These are phyloP conservation scores for Ogataea parapolymorpha DNA, from an alignment of 805 yeast genomes.

Conservation along the genomic window DNA sequence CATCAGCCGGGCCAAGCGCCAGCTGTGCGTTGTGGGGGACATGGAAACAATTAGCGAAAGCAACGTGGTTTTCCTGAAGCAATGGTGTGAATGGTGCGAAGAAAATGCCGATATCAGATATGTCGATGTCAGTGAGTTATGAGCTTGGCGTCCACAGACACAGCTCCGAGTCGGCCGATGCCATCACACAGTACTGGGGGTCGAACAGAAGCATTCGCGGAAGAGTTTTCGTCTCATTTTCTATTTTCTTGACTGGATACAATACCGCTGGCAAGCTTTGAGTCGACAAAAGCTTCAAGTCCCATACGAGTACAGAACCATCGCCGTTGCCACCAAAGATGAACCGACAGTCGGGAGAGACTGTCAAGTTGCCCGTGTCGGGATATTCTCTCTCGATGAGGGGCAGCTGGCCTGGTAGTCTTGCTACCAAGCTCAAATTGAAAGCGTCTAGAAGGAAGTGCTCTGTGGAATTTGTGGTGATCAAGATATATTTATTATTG, in stretches of 20 bases:
- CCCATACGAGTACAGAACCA: conserved; percentile 53
- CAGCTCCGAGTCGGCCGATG: conserved; percentile 59
- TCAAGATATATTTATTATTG: conserved; percentile 39
- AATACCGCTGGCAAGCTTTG: conserved; percentile 4
- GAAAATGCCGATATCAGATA: conserved; percentile 64
- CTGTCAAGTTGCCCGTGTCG: conserved; percentile 54
- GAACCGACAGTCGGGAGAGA: conserved; percentile 65
- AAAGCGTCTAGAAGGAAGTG: conserved; percentile 22
- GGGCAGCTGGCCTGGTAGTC: conserved; percentile 46
- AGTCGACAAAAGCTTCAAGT: conserved; percentile 25
- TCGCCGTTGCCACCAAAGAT: conserved; percentile 60
- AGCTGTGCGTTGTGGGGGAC: conserved; percentile 83
- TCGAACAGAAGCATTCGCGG: conserved; percentile 56
- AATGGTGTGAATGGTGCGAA: conserved; percentile 72
- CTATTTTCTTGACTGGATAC: conserved; percentile 20
- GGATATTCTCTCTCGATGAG: conserved; percentile 34
- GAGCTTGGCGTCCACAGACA: conserved; percentile 39
- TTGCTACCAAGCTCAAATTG: conserved; percentile 20
- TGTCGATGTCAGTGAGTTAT: conserved; percentile 46
- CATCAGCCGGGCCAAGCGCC: conserved; percentile 84
- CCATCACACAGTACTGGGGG: conserved; percentile 57
- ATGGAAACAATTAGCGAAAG: conserved; percentile 59
- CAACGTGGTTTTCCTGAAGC: conserved; percentile 45
- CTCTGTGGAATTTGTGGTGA: conserved; percentile 23
- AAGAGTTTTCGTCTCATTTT: conserved; percentile 24